Conservation (phyloP, 306 rosid species). For the Citrullus colocynthis region DNA sequence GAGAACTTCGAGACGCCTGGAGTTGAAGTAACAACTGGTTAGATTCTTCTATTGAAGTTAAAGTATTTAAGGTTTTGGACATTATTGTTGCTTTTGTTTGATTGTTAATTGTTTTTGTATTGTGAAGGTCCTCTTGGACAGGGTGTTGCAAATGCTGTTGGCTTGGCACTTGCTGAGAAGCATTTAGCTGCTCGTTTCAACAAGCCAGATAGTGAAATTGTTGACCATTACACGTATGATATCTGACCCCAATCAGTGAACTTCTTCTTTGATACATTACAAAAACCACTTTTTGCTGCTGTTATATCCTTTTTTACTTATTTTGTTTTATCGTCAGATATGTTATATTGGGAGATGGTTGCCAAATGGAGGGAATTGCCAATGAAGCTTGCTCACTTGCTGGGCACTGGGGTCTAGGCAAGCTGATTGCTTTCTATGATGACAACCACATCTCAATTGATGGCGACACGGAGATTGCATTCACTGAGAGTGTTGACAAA, state of each 20-base stretch:
- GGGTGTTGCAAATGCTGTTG: constrained; percentile 95
- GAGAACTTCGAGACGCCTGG: constrained; percentile 94
- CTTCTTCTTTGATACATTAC: constrained; percentile 33
- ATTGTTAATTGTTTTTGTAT: background rate
- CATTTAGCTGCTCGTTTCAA: constrained; percentile 94
- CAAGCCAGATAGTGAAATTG: constrained; percentile 77
- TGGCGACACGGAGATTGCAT: constrained; percentile 86
- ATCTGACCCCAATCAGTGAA: background rate
- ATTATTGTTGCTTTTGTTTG: background rate
- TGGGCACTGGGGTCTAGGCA: constrained; percentile 98
- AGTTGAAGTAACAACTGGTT: constrained; percentile 91
- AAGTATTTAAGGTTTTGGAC: background rate
- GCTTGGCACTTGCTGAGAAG: constrained; percentile 96
- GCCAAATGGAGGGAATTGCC: constrained; percentile 96
- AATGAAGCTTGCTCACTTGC: constrained; percentile 91
- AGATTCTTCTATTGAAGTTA: constrained; percentile 11
- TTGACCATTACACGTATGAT: constrained; percentile 87
- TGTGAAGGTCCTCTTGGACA: constrained; percentile 94
- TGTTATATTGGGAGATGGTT: constrained; percentile 78
- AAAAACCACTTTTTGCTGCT: constrained; percentile 50
- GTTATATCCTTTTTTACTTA: constrained; percentile 5
- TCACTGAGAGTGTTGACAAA: constrained; percentile 73
- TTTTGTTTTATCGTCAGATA: constrained; percentile 32
- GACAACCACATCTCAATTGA: constrained; percentile 98
- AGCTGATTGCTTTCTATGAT: constrained; percentile 87